Evolutionary conservation across 108 stramenopile genomes (phyloP).

Genomic region (Cyclostephanos tholiformis): DNA sequence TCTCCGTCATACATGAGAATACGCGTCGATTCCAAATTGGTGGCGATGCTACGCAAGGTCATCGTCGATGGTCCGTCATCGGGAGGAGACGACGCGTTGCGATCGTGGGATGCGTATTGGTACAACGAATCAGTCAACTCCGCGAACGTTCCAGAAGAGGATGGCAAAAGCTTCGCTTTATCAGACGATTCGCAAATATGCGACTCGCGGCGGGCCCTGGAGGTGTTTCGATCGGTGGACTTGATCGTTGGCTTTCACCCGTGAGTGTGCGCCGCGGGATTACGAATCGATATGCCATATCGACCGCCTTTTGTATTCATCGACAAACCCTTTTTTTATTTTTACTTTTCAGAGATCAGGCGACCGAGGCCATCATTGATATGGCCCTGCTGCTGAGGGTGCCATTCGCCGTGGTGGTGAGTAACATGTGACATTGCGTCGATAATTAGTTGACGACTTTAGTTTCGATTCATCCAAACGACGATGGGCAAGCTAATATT

Average conservation of each 20-base stretch:
- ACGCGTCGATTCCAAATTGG: conserved; percentile 54
- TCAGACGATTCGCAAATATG: conserved; percentile 31
- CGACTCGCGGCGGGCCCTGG: conserved; percentile 32
- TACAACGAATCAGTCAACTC: too few relatives aligned
- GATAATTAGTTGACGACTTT: too few relatives aligned
- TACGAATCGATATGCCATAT: too few relatives aligned
- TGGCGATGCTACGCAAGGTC: conserved; percentile 35
- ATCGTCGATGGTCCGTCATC: conserved; percentile 7
- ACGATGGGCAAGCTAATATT: too few relatives aligned
- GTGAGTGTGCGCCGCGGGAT: conserved; percentile 47
- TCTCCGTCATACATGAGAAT: conserved; percentile 56
- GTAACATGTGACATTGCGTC: too few relatives aligned
- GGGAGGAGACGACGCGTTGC: background rate
- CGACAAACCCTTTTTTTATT: background rate
- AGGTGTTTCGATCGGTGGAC: conserved; percentile 28
- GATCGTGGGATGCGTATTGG: too few relatives aligned
- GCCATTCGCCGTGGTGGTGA: conserved; percentile 68
- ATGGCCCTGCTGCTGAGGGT: conserved; percentile 58
- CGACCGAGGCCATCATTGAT: conserved; percentile 79
- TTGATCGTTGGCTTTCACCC: conserved; percentile 89
- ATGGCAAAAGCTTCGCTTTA: too few relatives aligned
- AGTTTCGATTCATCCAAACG: too few relatives aligned
- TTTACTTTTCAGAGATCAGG: conserved; percentile 58
- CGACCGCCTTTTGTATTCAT: background rate
- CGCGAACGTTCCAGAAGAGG: too few relatives aligned